phyloP scores from a whole-genome alignment of 768 basidiomycete genomes.

The Boletales sp. region DNA sequence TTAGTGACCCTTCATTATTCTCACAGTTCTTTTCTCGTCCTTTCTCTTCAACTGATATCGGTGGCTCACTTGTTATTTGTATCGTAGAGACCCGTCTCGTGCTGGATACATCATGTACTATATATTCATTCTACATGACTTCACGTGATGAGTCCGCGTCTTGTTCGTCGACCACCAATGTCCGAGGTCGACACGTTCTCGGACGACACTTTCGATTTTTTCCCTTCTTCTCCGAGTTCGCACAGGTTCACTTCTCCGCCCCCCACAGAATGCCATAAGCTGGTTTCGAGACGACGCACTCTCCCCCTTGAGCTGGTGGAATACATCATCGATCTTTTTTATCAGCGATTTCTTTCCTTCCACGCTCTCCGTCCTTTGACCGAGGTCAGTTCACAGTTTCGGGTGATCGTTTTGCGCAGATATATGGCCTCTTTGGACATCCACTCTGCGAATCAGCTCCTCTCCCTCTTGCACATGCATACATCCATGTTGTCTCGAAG shows the following conservation, averaged over 20 bases:
- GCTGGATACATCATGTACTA: too few species aligned
- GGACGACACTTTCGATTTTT: slow-evolving; percentile 3
- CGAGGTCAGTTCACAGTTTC: slow-evolving; percentile 39
- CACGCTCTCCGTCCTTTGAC: slow-evolving; percentile 37
- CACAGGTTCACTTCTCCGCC: background rate
- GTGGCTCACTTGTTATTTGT: too few species aligned
- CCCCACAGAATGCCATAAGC: slow-evolving; percentile 10
- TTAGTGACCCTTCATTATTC: too few species aligned
- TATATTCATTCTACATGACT: too few species aligned
- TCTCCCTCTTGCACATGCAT: slow-evolving; percentile 32
- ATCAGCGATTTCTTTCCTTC: slow-evolving; percentile 23
- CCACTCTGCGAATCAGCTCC: slow-evolving; percentile 15
- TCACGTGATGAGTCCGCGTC: background rate
- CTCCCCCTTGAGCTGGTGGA: slow-evolving; percentile 34
- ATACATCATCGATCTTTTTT: slow-evolving; percentile 24
- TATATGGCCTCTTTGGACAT: slow-evolving; percentile 24
- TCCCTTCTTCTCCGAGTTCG: slow-evolving; percentile 2
- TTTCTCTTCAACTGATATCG: too few species aligned
- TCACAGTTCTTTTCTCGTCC: too few species aligned
- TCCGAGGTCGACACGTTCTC: slow-evolving; percentile 2
- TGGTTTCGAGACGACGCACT: slow-evolving; percentile 2
- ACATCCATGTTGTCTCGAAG: slow-evolving; percentile 25
- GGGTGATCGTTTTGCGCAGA: slow-evolving; percentile 40
- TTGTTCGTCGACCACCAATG: slow-evolving; percentile 19
- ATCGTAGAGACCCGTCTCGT: too few species aligned